These are phyloP conservation scores for Paraphysoderma sedebokerense DNA, from an alignment of 371 early-diverging fungal species.

Conservation along the genomic window DNA sequence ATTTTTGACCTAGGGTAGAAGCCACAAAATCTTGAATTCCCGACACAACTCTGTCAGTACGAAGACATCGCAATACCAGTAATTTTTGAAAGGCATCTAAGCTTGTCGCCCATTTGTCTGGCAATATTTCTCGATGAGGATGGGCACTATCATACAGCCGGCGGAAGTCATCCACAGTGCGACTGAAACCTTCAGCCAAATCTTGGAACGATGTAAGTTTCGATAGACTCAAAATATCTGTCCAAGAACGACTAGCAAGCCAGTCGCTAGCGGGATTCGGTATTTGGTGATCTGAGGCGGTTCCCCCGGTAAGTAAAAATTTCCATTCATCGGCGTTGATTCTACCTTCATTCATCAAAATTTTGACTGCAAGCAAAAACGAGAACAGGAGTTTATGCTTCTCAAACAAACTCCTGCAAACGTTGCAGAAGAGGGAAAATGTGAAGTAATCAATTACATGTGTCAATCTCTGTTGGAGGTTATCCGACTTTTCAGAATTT, in stretches of 20 bases:
- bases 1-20: constrained; percentile 23
- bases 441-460: constrained; percentile 40
- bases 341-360: constrained; percentile 32
- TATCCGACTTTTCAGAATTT: constrained; percentile 29
- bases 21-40: constrained; percentile 33
- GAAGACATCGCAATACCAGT: constrained; percentile 23
- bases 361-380: constrained; percentile 28
- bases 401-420: constrained; percentile 36
- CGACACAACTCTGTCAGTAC: constrained; percentile 26
- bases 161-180: constrained; percentile 11
- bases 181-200: constrained; percentile 18
- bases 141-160: constrained; percentile 23
- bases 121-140: constrained; percentile 27
- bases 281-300: constrained; percentile 7
- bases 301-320: constrained; percentile 27
- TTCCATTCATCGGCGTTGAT: constrained; percentile 34
- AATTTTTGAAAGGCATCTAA: constrained; percentile 23
- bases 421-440: constrained; percentile 32
- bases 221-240: constrained; percentile 18
- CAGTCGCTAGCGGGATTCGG: constrained; percentile 32
- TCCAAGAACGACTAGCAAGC: constrained; percentile 25
- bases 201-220: constrained; percentile 16
- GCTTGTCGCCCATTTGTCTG: constrained; percentile 16
- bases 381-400: constrained; percentile 37
- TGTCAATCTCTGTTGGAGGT: constrained; percentile 20